Base-by-base conservation (phyloP, 1,284 basidiomycete genomes). In the Ceratobasidium sp. region DNA sequence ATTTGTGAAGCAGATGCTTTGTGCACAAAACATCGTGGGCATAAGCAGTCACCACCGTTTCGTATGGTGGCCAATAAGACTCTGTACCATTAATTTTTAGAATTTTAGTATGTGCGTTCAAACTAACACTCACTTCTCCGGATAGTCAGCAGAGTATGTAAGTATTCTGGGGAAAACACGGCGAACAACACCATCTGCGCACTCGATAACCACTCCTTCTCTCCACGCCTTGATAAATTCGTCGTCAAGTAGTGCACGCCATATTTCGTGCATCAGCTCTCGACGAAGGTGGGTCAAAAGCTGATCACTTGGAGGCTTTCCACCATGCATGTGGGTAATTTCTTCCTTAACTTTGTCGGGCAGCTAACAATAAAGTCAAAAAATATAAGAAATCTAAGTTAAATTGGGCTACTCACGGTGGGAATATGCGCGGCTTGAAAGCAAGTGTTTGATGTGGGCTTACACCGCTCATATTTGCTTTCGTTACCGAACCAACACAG, bases 71-170 rank as follows among this genome's bases (percentile, higher is more conserved):
- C 75, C 1, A 76, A 53, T 4, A 75, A 48, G 1, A 71, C 67
- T 52, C 71, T 75, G 52, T 41, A 9, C 45, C 45, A 26, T 18
- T 21, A 43, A 23, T 14, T 12, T 55, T 1, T 4, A 21, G 12
- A 50, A 41, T 32, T 50, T 21, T 48, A 43, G 14, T 53, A 16
- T 41, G 14, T 5, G 21, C 45, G 6, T 6, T 45, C 41, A n/a
- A 16, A 43, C 5, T 32, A 73, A 28, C 23, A 77, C 78, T 70
- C 70, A 81, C 82, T 81, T 82, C 72, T 83, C 81, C 0, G 81
- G 72, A 76, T 82, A 83, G 71, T 83, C 82, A 0, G 80, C 82
- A 14, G 80, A 80, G 71, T 83, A 83, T 16, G 78, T 79, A 41
- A 82, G 78, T 32, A 83, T 72, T 2, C 79, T 76, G 28, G 79